Evolutionary conservation across 169 alveolate species (phyloP), one percentile per base, ranked within the genome.

Genomic region (Fabrea salina): DNA sequence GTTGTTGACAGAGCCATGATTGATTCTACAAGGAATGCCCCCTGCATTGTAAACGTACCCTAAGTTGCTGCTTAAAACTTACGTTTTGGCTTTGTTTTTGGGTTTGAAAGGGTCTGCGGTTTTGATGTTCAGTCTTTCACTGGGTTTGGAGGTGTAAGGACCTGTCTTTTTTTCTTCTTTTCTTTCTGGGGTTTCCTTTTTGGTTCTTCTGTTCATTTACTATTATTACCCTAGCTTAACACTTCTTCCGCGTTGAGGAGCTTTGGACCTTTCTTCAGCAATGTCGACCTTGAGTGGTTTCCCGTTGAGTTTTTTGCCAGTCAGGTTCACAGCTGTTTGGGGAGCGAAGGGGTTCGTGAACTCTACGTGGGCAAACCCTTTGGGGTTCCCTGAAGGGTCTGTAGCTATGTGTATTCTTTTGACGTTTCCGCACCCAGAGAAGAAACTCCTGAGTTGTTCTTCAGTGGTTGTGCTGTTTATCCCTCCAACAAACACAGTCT

Each of bases 1-100:
- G 75, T 83, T 81, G 19, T 72, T 56, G 61, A 75, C 72, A 30
- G 88, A 70, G 22, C 92, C 93, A 82, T 92, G 94, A 56, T 84
- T 71, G 1, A 90, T 72, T 88, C 94, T 85, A 61, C 95, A 87
- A 0, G 97, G 97, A 25, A 92, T 87, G 27, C 94, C 90, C 35
- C 92, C 93, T 13, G 93, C 84, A 25, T 82, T 49, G 71, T 92
- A 92, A 33, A 90, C 92, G 77, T 87, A 79, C 19, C 93, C 92
- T 80, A 92, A 90, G 47, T 72, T 72, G 7, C 74, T 61, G 50
- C 1, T 2, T 61, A 61, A 35, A 0, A n/a, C 39, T 61, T 61
- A 61, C 74, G 80, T 72, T 33, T 72, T 72, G n/a, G 56, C 11
- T 33, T 72, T 72, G n/a, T 72, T 72, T 40, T 72, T 72, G 11